Percentiles rank a stretch among this genome's conserved stretches.
Conservation (phyloP, 805 yeast genomes). For the Aciculoconidium aculeatum region DNA sequence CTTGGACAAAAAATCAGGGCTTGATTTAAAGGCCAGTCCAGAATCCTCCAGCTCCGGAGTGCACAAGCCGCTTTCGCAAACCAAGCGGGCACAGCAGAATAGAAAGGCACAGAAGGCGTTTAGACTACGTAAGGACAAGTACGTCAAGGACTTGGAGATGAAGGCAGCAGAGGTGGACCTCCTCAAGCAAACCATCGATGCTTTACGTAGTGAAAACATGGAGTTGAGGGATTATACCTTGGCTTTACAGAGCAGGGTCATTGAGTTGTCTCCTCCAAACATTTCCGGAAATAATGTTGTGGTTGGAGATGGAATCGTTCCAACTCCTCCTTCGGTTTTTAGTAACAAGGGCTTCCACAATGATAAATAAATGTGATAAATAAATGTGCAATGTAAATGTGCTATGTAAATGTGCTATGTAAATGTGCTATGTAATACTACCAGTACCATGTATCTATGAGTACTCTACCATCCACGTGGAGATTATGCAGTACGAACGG, state of each 20-base stretch:
- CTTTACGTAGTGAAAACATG: constrained; percentile 62
- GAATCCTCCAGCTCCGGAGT: constrained; percentile 26
- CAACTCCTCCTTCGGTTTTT: constrained; percentile 11
- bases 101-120: constrained; percentile 90
- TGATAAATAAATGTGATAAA: no score
- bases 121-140: constrained; percentile 75
- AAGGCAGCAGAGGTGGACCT: constrained; percentile 58
- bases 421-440: no score
- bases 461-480: no score
- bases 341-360: constrained; percentile 6
- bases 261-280: constrained; percentile 35
- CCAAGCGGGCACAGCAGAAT: constrained; percentile 89
- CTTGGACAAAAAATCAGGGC: constrained; percentile 8
- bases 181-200: constrained; percentile 60
- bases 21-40: constrained; percentile 1
- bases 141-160: constrained; percentile 72
- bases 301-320: no score
- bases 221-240: constrained; percentile 68
- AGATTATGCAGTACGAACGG: no score
- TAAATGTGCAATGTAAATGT: no score
- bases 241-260: constrained; percentile 61
- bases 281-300: constrained; percentile 3
- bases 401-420: no score
- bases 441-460: no score
- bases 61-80: constrained; percentile 37